Conservation (phyloP, 225 moss, liverwort and hornwort species). For the Physcomitrellopsis africana region DNA sequence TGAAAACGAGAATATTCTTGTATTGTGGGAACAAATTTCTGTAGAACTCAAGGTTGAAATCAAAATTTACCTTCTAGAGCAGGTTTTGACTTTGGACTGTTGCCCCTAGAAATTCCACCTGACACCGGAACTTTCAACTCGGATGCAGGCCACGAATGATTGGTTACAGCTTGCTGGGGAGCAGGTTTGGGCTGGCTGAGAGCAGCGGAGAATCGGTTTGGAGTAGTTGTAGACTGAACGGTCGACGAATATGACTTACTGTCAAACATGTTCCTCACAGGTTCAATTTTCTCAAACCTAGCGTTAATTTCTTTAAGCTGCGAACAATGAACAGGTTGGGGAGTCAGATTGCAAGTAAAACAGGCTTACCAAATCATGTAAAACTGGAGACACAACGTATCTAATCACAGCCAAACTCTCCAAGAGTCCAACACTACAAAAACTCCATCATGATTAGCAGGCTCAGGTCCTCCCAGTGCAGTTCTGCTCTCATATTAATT, state of each 20-base stretch:
- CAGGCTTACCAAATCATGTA: constrained; percentile 5
- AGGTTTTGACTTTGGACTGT: constrained; percentile 77
- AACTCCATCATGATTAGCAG: constrained; percentile 13
- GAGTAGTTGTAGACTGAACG: constrained; percentile 47
- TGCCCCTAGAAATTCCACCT: constrained; percentile 62
- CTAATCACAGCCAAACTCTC: no score
- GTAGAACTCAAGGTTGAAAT: no score
- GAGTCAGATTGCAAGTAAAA: constrained; percentile 25
- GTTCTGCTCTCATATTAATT: background rate
- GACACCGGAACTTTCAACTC: constrained; percentile 55
- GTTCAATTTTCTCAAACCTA: constrained; percentile 92
- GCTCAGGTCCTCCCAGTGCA: constrained; percentile 14
- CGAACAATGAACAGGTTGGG: constrained; percentile 26
- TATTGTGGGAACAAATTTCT: background rate
- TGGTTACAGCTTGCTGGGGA: constrained; percentile 50
- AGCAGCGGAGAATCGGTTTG: constrained; percentile 49
- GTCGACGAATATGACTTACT: constrained; percentile 51
- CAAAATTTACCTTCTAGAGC: constrained; percentile 41
- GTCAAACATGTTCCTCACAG: constrained; percentile 58
- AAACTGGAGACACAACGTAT: background rate
- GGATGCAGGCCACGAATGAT: constrained; percentile 43
- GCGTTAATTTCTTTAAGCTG: constrained; percentile 80
- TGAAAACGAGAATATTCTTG: no score
- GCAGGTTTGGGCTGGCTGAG: constrained; percentile 40
- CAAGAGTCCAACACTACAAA: background rate